A percentile compares a stretch with the other conserved stretches of the same genome.
Evolutionary conservation across 2,329 filamentous ascomycete genomes (phyloP).

Genomic region (Aspergillus japonicus): DNA sequence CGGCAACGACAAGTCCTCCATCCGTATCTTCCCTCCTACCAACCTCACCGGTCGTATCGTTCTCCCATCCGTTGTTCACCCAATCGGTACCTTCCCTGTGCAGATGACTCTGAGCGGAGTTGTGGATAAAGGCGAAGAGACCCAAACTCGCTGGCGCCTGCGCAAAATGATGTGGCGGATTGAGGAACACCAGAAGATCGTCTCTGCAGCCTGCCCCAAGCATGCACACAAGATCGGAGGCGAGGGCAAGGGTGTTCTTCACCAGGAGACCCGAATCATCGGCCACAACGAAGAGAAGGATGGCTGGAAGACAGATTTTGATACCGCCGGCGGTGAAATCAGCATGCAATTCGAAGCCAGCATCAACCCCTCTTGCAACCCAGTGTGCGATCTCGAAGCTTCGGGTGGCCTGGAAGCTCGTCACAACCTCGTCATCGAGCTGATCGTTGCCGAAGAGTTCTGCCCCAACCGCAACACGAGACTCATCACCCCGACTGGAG

Average conservation of each 20-base stretch:
- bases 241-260: constrained; percentile 67
- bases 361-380: constrained; percentile 61
- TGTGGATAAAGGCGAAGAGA: constrained; percentile 66
- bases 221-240: constrained; percentile 67
- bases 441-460: constrained; percentile 93
- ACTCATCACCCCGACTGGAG: constrained; percentile 79
- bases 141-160: constrained; percentile 80
- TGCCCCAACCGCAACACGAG: constrained; percentile 66
- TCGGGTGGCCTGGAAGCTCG: constrained; percentile 73
- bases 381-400: constrained; percentile 75
- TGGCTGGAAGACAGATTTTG: constrained; percentile 85
- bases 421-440: constrained; percentile 84
- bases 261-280: constrained; percentile 73
- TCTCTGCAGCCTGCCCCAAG: constrained; percentile 75
- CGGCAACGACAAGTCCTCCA: constrained; percentile 79
- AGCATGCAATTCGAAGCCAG: constrained; percentile 74
- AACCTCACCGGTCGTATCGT: constrained; percentile 85
- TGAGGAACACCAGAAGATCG: constrained; percentile 78
- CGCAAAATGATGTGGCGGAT: constrained; percentile 92
- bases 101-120: constrained; percentile 83
- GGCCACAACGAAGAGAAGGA: constrained; percentile 77
- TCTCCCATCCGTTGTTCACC: constrained; percentile 79
- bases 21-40: constrained; percentile 93
- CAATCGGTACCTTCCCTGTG: constrained; percentile 77
- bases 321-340: constrained; percentile 67